These are phyloP conservation scores for Phycomyces blakesleeanus DNA, from an alignment of 192 early-diverging fungal genomes.

Conservation along the genomic window DNA sequence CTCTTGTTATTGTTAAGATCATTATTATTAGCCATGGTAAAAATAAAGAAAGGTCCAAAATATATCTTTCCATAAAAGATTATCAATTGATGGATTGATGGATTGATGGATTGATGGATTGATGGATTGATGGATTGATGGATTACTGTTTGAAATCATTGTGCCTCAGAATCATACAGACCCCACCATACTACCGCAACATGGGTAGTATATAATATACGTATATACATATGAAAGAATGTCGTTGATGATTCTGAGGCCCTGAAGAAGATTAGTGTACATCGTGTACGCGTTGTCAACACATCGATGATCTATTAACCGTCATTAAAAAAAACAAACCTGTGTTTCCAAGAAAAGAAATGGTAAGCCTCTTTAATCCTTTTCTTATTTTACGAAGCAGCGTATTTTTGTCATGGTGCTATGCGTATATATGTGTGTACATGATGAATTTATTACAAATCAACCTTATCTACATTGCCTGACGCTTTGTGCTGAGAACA, in stretches of 20 bases:
- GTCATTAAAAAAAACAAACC: too few relatives aligned
- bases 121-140: slow-evolving; percentile 6
- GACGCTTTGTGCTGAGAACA: slow-evolving; percentile 1
- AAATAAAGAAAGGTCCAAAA: too few relatives aligned
- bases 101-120: slow-evolving; percentile 5
- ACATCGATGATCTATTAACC: too few relatives aligned
- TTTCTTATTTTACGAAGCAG: background rate
- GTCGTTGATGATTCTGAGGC: slow-evolving; percentile 94
- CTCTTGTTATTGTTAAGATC: too few relatives aligned
- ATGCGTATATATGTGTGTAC: background rate
- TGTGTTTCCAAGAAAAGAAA: slow-evolving; percentile 98
- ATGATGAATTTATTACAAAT: slow-evolving; percentile 1
- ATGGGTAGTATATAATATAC: too few relatives aligned
- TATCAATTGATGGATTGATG: slow-evolving; percentile 6
- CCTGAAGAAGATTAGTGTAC: slow-evolving; percentile 98
- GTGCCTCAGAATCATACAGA: too few relatives aligned
- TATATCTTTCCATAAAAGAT: too few relatives aligned
- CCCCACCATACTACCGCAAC: too few relatives aligned
- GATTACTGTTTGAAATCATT: background rate
- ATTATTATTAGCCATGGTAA: too few relatives aligned
- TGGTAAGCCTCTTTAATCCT: background rate
- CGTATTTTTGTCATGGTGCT: too few relatives aligned
- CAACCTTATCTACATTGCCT: slow-evolving; percentile 5
- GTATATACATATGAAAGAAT: slow-evolving; percentile 99
- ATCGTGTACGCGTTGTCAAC: slow-evolving; percentile 99